Base-by-base conservation (phyloP, 148 eudicot species). In the Fagopyrum tataricum region DNA sequence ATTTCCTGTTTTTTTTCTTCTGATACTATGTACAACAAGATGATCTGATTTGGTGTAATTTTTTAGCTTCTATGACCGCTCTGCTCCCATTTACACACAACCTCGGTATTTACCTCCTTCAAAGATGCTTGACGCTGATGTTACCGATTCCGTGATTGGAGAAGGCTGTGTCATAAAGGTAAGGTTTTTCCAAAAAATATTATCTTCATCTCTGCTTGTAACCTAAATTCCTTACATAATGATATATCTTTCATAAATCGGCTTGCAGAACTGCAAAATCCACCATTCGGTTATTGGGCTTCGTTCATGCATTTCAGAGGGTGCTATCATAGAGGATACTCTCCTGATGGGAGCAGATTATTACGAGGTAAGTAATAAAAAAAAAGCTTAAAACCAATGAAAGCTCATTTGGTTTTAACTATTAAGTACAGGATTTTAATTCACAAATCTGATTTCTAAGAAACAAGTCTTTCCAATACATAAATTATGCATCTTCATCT, bases 131-230 rank as follows among this genome's bases (percentile, higher is more conserved):
- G 97, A 89, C 75, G 97, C 97, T 74, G 97, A 94, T 72, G 91
- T 94, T 71, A 94, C 97, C 4, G 98, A 94, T 62, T 89, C 95
- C 80, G 98, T 94, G 48, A 91, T 94, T 53, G 98, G 98, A 70
- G 98, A 94, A 79, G 98, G 98, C 55, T 94, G 98, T 82, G 97
- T 94, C 70, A 94, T 94, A 58, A 94, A 94, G 96, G 98, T 91
- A 79, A 76, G 70, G 31, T 8, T 21, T 14, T 7, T 43, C 6
- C 24, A 37, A 37, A 46, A 46, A 3, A 46, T 9, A 7, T 46
- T 14, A 46, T 46, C 49, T 9, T 14, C 17, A 14, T 49, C n/a
- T 52, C 37, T 1, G 37, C 37, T 31, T 0, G 58, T 17, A 52
- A 17, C 3, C 17, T 17, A 18, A 17, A 6, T 55, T 55, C 4